Evolutionary conservation across 2,329 filamentous ascomycete species (phyloP).

Genomic region (Cercospora beticola): DNA sequence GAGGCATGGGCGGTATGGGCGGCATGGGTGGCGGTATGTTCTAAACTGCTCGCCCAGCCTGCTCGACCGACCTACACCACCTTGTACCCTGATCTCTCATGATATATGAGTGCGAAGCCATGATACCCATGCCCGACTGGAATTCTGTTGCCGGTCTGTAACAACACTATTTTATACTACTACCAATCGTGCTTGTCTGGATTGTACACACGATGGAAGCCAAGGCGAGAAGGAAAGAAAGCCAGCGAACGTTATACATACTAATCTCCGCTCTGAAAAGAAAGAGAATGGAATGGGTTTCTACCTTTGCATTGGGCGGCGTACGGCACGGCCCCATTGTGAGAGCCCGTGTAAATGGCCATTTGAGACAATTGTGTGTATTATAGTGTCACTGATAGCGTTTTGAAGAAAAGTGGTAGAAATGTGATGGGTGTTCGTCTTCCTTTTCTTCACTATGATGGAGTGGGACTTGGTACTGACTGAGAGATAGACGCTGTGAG

Average conservation of each 20-base stretch:
- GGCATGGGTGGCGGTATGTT: slow-evolving; percentile 52
- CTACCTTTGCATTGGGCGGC: slow-evolving; percentile 13
- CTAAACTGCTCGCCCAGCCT: slow-evolving; percentile 25
- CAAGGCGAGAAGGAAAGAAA: slow-evolving; percentile 5
- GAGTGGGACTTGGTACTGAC: neutral
- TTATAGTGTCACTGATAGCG: slow-evolving; percentile 23
- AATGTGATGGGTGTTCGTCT: neutral
- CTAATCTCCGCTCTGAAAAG: slow-evolving; percentile 19
- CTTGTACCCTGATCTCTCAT: slow-evolving; percentile 21
- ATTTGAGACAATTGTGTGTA: slow-evolving; percentile 9
- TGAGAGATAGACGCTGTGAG: neutral
- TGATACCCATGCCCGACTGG: slow-evolving; percentile 20
- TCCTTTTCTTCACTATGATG: neutral
- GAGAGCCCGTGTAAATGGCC: slow-evolving; percentile 10
- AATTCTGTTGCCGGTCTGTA: slow-evolving; percentile 15
- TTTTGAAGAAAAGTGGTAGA: slow-evolving; percentile 15
- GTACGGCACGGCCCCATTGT: slow-evolving; percentile 11
- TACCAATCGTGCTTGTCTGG: slow-evolving; percentile 17
- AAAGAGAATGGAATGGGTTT: neutral
- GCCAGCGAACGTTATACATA: neutral
- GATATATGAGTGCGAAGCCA: slow-evolving; percentile 22
- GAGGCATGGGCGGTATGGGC: slow-evolving; percentile 61
- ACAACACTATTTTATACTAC: slow-evolving; percentile 12
- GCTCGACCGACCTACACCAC: neutral
- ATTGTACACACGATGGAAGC: neutral